These are phyloP conservation scores for Diaporthe sp. DNA, from an alignment of 2,329 filamentous ascomycete genomes.

Conservation along the genomic window DNA sequence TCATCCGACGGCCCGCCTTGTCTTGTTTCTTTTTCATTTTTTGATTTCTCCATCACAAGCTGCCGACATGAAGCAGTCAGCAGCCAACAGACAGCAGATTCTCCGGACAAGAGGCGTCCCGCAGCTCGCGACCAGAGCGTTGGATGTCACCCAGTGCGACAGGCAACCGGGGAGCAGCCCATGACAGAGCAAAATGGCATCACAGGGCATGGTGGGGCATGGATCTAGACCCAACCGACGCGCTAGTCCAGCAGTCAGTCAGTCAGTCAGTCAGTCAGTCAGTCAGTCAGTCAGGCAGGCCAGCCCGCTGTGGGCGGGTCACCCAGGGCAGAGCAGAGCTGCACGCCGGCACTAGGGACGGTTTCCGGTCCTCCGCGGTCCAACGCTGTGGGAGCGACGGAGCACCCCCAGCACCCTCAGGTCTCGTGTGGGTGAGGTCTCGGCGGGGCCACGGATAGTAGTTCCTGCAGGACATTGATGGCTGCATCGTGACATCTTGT, in stretches of 20 bases:
- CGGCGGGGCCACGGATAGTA: slow-evolving; percentile 32
- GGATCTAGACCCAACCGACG: slow-evolving; percentile 14
- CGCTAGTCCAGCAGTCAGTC: background rate
- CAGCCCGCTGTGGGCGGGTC: background rate
- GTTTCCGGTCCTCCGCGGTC: slow-evolving; percentile 34
- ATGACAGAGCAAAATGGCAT: background rate
- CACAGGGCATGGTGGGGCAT: slow-evolving; percentile 4
- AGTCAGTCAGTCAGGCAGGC: background rate
- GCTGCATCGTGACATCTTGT: slow-evolving; percentile 32
- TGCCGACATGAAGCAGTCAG: background rate
- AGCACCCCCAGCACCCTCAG: background rate
- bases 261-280: too few species aligned
- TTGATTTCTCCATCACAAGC: background rate
- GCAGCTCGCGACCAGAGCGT: slow-evolving; percentile 24
- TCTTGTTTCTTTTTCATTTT: background rate
- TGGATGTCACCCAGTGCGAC: slow-evolving; percentile 34
- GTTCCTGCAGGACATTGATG: slow-evolving; percentile 32
- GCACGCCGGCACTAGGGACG: slow-evolving; percentile 31
- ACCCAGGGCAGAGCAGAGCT: background rate
- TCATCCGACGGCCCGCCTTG: background rate
- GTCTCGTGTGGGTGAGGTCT: slow-evolving; percentile 23
- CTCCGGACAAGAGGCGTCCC: background rate
- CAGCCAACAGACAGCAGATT: background rate
- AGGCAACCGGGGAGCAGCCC: background rate
- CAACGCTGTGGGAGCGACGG: slow-evolving; percentile 20